A percentile compares a stretch with the other conserved stretches of the same genome.
phyloP scores from a whole-genome alignment of 73 alveolate genomes.

The Effrenium voratum region DNA sequence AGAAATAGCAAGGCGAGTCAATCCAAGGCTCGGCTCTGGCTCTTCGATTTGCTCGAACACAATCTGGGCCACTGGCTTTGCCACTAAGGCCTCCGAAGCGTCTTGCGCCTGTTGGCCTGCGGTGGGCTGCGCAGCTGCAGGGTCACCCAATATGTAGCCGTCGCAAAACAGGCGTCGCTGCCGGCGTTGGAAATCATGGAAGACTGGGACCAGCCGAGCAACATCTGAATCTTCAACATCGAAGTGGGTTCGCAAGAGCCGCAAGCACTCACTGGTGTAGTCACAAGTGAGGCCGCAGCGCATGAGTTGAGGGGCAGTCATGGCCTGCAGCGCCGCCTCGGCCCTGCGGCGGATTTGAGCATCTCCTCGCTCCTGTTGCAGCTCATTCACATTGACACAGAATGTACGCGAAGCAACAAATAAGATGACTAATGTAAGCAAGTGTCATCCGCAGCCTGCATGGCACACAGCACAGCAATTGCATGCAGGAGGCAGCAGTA shows the following conservation, averaged over 20 bases:
- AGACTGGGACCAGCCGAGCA: neutral
- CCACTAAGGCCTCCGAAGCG: neutral
- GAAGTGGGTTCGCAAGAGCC: neutral
- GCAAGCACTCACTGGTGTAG: slow-evolving; percentile 1
- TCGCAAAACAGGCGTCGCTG: neutral
- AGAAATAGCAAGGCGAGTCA: too few relatives aligned
- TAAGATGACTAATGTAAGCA: neutral
- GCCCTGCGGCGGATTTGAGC: neutral
- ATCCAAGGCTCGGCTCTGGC: slow-evolving; percentile 26
- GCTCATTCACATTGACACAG: too few relatives aligned
- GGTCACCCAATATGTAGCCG: neutral
- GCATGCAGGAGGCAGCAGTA: slow-evolving; percentile 14
- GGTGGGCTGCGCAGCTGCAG: neutral
- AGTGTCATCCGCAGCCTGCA: slow-evolving; percentile 35
- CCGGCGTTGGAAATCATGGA: neutral
- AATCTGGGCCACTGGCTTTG: neutral
- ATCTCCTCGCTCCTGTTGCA: neutral
- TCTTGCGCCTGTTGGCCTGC: neutral
- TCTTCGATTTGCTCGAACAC: slow-evolving; percentile 1
- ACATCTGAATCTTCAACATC: slow-evolving; percentile 11
- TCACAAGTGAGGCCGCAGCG: slow-evolving; percentile 27
- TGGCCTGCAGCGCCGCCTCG: neutral
- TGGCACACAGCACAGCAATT: slow-evolving; percentile 16
- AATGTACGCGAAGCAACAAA: neutral
- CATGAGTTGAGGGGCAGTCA: neutral